Evolutionary conservation across 768 basidiomycete species (phyloP).

Genomic region (Leucosporidium creatinivorum): DNA sequence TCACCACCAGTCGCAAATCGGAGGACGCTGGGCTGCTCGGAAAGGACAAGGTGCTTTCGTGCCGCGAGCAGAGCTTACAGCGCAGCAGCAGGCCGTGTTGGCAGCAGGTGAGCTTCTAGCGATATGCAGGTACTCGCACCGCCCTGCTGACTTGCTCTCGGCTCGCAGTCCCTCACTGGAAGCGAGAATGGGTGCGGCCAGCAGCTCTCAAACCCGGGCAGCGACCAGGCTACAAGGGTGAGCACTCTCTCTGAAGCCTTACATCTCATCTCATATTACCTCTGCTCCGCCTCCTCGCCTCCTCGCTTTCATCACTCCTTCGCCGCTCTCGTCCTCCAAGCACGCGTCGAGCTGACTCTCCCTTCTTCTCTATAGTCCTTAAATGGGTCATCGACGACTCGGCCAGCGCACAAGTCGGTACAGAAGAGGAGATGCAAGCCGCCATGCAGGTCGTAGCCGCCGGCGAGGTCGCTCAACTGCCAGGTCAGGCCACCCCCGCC

Average conservation of each 20-base stretch:
- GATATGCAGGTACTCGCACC: not conserved
- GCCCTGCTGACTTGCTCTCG: not conserved
- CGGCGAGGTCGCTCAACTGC: slow-evolving; percentile 1
- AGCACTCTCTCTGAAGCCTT: not conserved
- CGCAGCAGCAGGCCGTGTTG: slow-evolving; percentile 25
- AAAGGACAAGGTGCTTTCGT: slow-evolving; percentile 2
- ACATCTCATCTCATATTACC: not conserved
- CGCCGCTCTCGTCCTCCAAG: too few species aligned
- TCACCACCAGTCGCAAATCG: not conserved
- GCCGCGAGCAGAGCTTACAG: slow-evolving; percentile 5
- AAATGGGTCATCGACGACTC: slow-evolving; percentile 30
- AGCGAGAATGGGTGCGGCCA: slow-evolving; percentile 32
- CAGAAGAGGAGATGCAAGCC: slow-evolving; percentile 27
- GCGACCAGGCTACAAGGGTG: slow-evolving; percentile 19
- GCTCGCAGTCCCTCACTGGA: not conserved
- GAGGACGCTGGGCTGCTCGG: slow-evolving; percentile 11
- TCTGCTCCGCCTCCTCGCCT: not conserved
- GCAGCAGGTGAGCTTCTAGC: not conserved
- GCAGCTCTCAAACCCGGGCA: slow-evolving; percentile 13
- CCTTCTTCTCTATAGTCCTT: not conserved
- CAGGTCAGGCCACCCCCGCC: not conserved
- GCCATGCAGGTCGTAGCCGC: slow-evolving; percentile 17
- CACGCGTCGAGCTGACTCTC: not conserved
- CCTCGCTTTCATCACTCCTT: too few species aligned
- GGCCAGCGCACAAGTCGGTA: slow-evolving; percentile 12